Evolutionary conservation across 2,329 filamentous ascomycete species (phyloP).

Genomic region (Furcasterigmium furcatum): DNA sequence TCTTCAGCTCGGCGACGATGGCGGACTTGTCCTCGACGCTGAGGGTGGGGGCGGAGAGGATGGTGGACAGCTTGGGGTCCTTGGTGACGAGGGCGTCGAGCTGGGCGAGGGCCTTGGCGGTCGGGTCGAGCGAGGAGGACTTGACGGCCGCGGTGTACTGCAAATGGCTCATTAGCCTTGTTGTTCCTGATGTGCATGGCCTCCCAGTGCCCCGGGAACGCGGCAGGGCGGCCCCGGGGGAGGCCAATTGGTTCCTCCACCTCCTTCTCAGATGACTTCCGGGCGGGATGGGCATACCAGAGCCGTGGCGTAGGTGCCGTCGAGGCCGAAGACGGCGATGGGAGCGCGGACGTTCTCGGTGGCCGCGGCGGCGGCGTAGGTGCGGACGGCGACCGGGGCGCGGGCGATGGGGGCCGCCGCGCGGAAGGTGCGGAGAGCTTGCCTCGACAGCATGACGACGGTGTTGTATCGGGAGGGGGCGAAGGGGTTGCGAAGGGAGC

Average conservation of each 20-base stretch:
- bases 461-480: slow-evolving; percentile 11
- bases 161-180: slow-evolving; percentile 34
- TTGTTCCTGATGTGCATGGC: neutral
- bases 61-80: slow-evolving; percentile 74
- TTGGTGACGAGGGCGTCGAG: slow-evolving; percentile 72
- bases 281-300: slow-evolving; percentile 66
- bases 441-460: slow-evolving; percentile 57
- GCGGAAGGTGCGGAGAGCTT: slow-evolving; percentile 52
- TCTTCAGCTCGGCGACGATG: slow-evolving; percentile 84
- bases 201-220: no score
- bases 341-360: slow-evolving; percentile 75
- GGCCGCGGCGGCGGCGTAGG: slow-evolving; percentile 71
- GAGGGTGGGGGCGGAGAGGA: slow-evolving; percentile 81
- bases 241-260: neutral
- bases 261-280: neutral
- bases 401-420: slow-evolving; percentile 53
- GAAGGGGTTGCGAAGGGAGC: slow-evolving; percentile 14
- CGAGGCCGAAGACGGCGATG: slow-evolving; percentile 87
- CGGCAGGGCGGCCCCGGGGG: no score
- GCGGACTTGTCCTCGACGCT: slow-evolving; percentile 74
- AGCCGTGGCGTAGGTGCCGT: slow-evolving; percentile 97
- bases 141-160: slow-evolving; percentile 97
- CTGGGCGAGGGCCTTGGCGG: slow-evolving; percentile 72
- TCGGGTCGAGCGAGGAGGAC: slow-evolving; percentile 78
- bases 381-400: slow-evolving; percentile 59